Evolutionary conservation across 352 stramenopile genomes (phyloP).

Genomic region (Achlya hypogyna): DNA sequence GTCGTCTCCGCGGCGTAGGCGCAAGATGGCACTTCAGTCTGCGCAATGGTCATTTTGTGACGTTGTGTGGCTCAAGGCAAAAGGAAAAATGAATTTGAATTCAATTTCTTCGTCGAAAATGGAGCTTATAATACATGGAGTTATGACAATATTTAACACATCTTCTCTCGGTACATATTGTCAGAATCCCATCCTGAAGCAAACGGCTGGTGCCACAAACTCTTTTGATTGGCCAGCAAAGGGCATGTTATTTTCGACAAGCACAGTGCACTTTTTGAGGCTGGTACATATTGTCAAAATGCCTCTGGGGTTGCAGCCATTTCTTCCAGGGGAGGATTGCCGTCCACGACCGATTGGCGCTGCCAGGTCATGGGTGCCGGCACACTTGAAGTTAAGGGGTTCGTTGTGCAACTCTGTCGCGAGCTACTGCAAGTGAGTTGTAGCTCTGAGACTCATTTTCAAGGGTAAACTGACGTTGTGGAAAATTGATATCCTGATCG

Average conservation of each 20-base stretch:
- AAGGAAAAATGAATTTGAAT: not conserved
- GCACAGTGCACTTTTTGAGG: not conserved
- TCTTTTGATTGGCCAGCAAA: not conserved
- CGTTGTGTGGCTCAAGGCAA: not conserved
- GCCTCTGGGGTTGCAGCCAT: too few relatives aligned
- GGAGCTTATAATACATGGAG: not conserved
- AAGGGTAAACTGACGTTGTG: too few relatives aligned
- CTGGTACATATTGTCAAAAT: conserved; percentile 13
- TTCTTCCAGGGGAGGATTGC: too few relatives aligned
- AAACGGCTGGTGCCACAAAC: too few relatives aligned
- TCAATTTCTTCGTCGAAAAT: not conserved
- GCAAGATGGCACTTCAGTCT: not conserved
- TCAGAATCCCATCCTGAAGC: not conserved
- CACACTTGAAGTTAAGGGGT: too few relatives aligned
- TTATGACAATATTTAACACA: not conserved
- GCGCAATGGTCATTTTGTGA: not conserved
- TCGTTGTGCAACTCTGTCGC: too few relatives aligned
- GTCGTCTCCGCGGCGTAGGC: not conserved
- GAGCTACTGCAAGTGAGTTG: too few relatives aligned
- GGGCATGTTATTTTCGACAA: not conserved
- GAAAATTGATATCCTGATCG: too few relatives aligned
- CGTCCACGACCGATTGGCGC: too few relatives aligned
- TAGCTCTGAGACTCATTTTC: too few relatives aligned
- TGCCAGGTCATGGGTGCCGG: too few relatives aligned
- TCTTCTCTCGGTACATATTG: conserved; percentile 4